Evolutionary conservation across 2,329 filamentous ascomycete species (phyloP).

Genomic region (Aspergillus sp.): DNA sequence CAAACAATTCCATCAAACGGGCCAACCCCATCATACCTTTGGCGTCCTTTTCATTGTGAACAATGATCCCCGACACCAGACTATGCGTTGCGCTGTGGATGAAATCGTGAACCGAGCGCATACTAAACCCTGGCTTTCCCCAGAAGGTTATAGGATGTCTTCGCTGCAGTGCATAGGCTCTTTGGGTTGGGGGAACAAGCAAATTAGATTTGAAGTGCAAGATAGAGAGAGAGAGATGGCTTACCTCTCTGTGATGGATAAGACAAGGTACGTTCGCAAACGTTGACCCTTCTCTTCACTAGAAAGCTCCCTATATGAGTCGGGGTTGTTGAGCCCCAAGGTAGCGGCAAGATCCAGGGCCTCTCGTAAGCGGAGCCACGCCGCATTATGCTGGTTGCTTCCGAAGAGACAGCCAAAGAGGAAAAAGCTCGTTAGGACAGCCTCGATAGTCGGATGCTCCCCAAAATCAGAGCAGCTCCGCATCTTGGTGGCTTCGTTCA

Average conservation of each 20-base stretch:
- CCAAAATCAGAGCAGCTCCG: slow-evolving; percentile 43
- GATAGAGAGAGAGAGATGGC: too few species aligned
- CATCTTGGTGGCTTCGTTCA: slow-evolving; percentile 46
- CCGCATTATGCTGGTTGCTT: slow-evolving; percentile 71
- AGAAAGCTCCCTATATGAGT: slow-evolving; percentile 37
- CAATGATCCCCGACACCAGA: slow-evolving; percentile 40
- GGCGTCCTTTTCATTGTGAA: slow-evolving; percentile 45
- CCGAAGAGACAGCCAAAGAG: slow-evolving; percentile 71
- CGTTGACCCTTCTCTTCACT: slow-evolving; percentile 41
- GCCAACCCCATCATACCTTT: slow-evolving; percentile 45
- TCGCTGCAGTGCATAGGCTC: slow-evolving; percentile 45
- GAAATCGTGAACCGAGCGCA: slow-evolving; percentile 42
- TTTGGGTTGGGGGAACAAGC: slow-evolving; percentile 9
- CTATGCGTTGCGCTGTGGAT: slow-evolving; percentile 37
- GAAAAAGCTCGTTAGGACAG: slow-evolving; percentile 69
- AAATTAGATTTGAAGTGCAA: neutral
- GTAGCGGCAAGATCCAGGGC: slow-evolving; percentile 51
- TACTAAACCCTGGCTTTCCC: slow-evolving; percentile 40
- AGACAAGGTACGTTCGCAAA: slow-evolving; percentile 36
- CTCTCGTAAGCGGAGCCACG: slow-evolving; percentile 76
- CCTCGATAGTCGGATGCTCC: slow-evolving; percentile 42
- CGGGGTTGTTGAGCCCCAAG: slow-evolving; percentile 40
- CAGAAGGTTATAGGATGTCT: slow-evolving; percentile 44
- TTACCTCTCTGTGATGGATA: slow-evolving; percentile 39
- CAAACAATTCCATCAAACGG: slow-evolving; percentile 45